Evolutionary conservation across 441 rosid genomes (phyloP).

Genomic region (Metrosideros polymorpha): DNA sequence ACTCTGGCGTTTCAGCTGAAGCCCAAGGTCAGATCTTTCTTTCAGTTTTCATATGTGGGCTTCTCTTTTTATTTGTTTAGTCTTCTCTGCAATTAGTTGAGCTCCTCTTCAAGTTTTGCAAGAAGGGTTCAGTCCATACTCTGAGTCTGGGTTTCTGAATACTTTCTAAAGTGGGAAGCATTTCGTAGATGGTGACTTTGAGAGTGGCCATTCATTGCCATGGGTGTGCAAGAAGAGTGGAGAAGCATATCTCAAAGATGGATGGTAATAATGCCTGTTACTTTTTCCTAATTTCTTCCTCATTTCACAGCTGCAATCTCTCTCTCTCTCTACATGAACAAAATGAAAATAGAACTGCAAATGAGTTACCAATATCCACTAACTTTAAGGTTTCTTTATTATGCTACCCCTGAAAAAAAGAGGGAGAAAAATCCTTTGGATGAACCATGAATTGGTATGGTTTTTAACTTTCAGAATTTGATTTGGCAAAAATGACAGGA

Average conservation of each 20-base stretch:
- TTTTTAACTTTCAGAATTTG: neutral
- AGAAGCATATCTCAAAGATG: conserved; percentile 79
- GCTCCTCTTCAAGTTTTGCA: neutral
- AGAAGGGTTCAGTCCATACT: neutral
- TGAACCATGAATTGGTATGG: neutral
- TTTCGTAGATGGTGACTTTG: conserved; percentile 60
- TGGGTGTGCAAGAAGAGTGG: conserved; percentile 85
- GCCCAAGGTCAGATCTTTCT: conserved; percentile 48
- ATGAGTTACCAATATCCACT: neutral
- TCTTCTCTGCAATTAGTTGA: neutral
- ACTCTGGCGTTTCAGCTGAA: conserved; percentile 79
- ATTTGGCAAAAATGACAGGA: conserved; percentile 28
- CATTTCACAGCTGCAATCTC: neutral
- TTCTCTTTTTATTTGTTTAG: neutral
- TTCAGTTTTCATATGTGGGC: neutral
- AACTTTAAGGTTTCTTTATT: neutral
- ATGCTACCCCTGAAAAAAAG: neutral
- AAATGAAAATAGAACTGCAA: neutral
- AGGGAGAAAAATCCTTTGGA: neutral
- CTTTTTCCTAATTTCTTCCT: neutral
- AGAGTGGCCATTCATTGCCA: conserved; percentile 88
- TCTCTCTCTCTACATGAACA: neutral
- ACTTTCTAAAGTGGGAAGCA: neutral
- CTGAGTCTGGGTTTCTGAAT: neutral
- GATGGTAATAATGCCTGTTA: conserved; percentile 35